phyloP scores from a whole-genome alignment of 1,284 basidiomycete species.

The Naganishia sp. region DNA sequence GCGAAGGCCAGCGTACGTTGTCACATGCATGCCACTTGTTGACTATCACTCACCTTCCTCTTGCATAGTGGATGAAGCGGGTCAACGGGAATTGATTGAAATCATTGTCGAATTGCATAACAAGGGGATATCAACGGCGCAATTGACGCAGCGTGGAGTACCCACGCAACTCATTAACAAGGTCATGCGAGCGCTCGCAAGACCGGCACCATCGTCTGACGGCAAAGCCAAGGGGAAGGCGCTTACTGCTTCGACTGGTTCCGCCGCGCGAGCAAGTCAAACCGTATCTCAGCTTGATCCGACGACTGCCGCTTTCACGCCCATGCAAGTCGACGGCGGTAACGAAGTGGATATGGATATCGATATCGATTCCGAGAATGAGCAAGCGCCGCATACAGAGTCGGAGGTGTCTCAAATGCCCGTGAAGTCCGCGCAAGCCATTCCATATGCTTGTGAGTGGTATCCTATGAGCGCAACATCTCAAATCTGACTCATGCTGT shows the following conservation, averaged over 20 bases:
- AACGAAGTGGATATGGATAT: slow-evolving; percentile 22
- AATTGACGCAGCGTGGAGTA: slow-evolving; percentile 17
- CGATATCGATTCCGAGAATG: slow-evolving; percentile 25
- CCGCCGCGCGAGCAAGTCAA: not conserved
- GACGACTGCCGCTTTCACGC: not conserved
- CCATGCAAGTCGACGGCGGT: not conserved
- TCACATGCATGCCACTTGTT: no score
- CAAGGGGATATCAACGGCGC: slow-evolving; percentile 15
- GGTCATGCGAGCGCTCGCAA: slow-evolving; percentile 34
- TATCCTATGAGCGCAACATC: not conserved
- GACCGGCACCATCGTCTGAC: slow-evolving; percentile 16
- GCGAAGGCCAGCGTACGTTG: slow-evolving; percentile 18
- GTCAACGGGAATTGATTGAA: slow-evolving; percentile 20
- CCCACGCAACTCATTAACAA: slow-evolving; percentile 22
- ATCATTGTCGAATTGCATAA: slow-evolving; percentile 24
- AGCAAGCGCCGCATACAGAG: slow-evolving; percentile 2
- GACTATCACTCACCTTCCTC: not conserved
- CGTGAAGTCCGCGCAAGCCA: not conserved
- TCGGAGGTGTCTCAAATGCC: not conserved
- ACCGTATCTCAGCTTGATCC: not conserved
- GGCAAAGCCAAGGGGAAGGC: not conserved
- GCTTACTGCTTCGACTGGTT: not conserved
- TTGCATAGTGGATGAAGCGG: slow-evolving; percentile 20
- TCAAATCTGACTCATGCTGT: not conserved
- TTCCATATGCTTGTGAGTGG: not conserved